Percentiles rank a stretch among this genome's conserved stretches.
Conservation (phyloP, 2,329 filamentous ascomycete genomes). For the Xylariales sp. region DNA sequence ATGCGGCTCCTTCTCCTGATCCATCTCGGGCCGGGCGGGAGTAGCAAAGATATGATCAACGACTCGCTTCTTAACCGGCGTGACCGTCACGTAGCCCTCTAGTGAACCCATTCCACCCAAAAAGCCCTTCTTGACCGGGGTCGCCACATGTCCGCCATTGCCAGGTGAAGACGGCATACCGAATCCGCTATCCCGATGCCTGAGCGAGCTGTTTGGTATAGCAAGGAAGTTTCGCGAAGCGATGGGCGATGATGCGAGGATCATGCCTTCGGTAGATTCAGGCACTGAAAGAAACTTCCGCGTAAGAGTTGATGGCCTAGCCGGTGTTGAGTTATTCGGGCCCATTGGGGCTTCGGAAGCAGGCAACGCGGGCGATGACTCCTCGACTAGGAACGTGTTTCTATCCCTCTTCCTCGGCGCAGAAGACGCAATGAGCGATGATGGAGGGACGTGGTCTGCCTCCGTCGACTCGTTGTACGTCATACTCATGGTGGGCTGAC, state of each 20-base stretch:
- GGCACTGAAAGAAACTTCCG: constrained; percentile 17
- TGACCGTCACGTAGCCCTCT: constrained; percentile 17
- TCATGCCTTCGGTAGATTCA: constrained; percentile 19
- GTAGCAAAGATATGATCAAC: constrained; percentile 2
- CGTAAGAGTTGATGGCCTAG: constrained; percentile 12
- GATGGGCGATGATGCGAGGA: constrained; percentile 27
- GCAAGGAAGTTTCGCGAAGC: constrained; percentile 19
- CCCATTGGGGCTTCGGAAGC: constrained; percentile 18
- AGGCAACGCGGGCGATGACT: constrained; percentile 22
- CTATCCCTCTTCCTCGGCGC: constrained; percentile 29
- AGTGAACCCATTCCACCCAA: constrained; percentile 14
- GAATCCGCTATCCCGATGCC: constrained; percentile 24
- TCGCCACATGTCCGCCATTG: constrained; percentile 22
- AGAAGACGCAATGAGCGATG: constrained; percentile 38
- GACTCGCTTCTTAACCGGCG: constrained; percentile 17
- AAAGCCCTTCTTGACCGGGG: constrained; percentile 29
- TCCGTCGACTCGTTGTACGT: constrained; percentile 16
- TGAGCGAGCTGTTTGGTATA: constrained; percentile 11
- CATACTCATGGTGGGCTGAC: constrained; percentile 23
- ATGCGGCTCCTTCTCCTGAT: constrained; percentile 12
- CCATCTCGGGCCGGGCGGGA: constrained; percentile 9
- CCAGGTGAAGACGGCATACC: constrained; percentile 26
- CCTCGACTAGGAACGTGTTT: constrained; percentile 25
- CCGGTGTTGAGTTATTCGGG: constrained; percentile 21
- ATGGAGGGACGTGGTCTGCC: constrained; percentile 28